Evolutionary conservation across 1,284 basidiomycete genomes (phyloP), one percentile per base, ranked within the genome.

Genomic region (Rhodotorula sp.): DNA sequence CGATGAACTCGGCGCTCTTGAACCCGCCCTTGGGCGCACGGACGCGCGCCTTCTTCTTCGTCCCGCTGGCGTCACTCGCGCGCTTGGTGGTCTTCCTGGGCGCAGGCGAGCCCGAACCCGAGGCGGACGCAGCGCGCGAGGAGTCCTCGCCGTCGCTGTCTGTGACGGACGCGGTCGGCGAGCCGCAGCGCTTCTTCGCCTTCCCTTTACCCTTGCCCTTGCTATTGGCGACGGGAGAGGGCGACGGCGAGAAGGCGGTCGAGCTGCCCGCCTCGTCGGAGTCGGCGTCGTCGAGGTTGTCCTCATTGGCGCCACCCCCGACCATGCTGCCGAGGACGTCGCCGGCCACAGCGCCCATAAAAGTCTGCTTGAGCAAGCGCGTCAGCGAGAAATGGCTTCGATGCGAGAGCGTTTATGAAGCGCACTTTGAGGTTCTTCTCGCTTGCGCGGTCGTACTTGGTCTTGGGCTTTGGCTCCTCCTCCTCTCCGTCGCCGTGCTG

Each of bases 391-490:
- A 32, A n/a, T n/a, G n/a, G n/a, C n/a, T n/a, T n/a, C n/a, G n/a
- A n/a, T n/a, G n/a, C 25, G n/a, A 1, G 4, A 7, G 15, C 29
- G 17, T 15, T 44, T 21, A 48, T 22, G 19, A 25, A 22, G 29
- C 56, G 41, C 64, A 62, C 67, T 10, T 32, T n/a, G 19, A 72
- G 19, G 55, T 72, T 69, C 53, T 54, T 66, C 17, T 59, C 57
- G 4, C 61, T 61, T 22, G 37, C 34, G 7, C 51, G 51, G 15
- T 58, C 48, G 51, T 67, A 71, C 53, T 71, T 71, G 22, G 34
- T 32, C 48, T 37, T 55, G 37, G 41, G 32, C 51, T 56, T 53
- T n/a, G 32, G 19, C 17, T 37, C 54, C 15, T 39, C 46, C 15
- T 41, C 37, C 34, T 36, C 29, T 32, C n/a, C 44, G 32, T 22